These are phyloP conservation scores for Mollisia scopiformis DNA, from an alignment of 2,329 filamentous ascomycete genomes.

Conservation along the genomic window DNA sequence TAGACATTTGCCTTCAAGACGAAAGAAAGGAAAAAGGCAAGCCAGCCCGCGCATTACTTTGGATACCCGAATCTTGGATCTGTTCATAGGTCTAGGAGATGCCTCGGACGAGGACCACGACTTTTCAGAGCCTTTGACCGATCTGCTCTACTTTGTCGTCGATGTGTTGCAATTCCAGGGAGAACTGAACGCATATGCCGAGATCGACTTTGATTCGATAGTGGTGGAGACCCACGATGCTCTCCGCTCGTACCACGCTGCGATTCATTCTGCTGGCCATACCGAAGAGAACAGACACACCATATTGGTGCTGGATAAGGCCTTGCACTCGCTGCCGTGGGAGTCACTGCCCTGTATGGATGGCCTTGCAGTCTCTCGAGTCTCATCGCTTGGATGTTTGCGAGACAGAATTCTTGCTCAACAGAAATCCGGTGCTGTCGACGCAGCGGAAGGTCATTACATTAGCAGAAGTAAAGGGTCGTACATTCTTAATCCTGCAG, in stretches of 20 bases:
- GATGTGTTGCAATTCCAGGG: conserved; percentile 97
- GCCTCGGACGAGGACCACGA: conserved; percentile 69
- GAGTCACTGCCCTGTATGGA: conserved; percentile 90
- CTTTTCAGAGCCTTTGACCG: conserved; percentile 86
- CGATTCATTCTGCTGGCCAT: conserved; percentile 39
- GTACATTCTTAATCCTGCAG: conserved; percentile 88
- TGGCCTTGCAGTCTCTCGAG: conserved; percentile 77
- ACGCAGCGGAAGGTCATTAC: conserved; percentile 50
- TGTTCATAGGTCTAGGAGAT: conserved; percentile 86
- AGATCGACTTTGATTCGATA: conserved; percentile 94
- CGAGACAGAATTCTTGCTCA: conserved; percentile 67
- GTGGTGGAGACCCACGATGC: conserved; percentile 87
- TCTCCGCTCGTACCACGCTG: conserved; percentile 73
- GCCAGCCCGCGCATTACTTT: conserved; percentile 49
- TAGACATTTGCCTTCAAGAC: conserved; percentile 83
- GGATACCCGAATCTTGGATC: conserved; percentile 73
- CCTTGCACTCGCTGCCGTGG: conserved; percentile 91
- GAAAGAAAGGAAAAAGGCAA: conserved; percentile 59
- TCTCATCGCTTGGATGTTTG: conserved; percentile 84
- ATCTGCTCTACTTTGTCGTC: conserved; percentile 93
- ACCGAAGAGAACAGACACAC: conserved; percentile 63
- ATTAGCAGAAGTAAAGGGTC: conserved; percentile 60
- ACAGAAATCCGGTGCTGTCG: conserved; percentile 18
- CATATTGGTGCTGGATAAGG: conserved; percentile 88
- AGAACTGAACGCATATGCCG: conserved; percentile 94